Percentiles rank a stretch among this genome's conserved stretches.
phyloP scores from a whole-genome alignment of 768 basidiomycete species.

The Auricularia heimuer region DNA sequence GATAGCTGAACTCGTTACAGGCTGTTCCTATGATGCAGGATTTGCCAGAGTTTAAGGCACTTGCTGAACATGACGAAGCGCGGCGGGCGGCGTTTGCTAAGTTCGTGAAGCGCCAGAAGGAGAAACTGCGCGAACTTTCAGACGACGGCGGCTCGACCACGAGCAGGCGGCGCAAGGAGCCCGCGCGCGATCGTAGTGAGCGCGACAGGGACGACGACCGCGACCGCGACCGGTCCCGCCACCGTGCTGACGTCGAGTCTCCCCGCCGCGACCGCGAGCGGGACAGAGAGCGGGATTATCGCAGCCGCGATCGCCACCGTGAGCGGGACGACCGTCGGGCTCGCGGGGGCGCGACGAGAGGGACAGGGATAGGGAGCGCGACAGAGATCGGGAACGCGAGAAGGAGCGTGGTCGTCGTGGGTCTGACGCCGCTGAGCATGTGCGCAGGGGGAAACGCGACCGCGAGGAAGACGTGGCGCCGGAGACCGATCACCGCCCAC shows the following conservation, averaged over 20 bases:
- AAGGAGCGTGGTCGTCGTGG: slow-evolving; percentile 9
- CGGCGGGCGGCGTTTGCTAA: slow-evolving; percentile 76
- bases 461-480: slow-evolving; percentile 28
- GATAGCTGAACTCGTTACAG: slow-evolving; percentile 25
- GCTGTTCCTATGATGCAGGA: slow-evolving; percentile 68
- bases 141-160: slow-evolving; percentile 77
- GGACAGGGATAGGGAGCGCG: slow-evolving; percentile 32
- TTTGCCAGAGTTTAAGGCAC: slow-evolving; percentile 74
- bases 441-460: slow-evolving; percentile 9
- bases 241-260: slow-evolving; percentile 30
- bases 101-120: slow-evolving; percentile 87
- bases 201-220: slow-evolving; percentile 8
- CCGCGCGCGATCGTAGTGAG: slow-evolving; percentile 22
- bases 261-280: slow-evolving; percentile 33
- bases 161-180: slow-evolving; percentile 74
- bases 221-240: slow-evolving; percentile 18
- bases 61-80: slow-evolving; percentile 77
- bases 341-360: slow-evolving; percentile 22
- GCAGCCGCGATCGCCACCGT: slow-evolving; percentile 24
- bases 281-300: slow-evolving; percentile 14
- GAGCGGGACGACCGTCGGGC: slow-evolving; percentile 42
- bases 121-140: slow-evolving; percentile 60
- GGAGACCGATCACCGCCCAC: slow-evolving; percentile 27
- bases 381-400: slow-evolving; percentile 35
- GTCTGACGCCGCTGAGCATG: background rate